phyloP scores from a whole-genome alignment of 2,329 filamentous ascomycete species.

The Pseudogymnoascus sp. region DNA sequence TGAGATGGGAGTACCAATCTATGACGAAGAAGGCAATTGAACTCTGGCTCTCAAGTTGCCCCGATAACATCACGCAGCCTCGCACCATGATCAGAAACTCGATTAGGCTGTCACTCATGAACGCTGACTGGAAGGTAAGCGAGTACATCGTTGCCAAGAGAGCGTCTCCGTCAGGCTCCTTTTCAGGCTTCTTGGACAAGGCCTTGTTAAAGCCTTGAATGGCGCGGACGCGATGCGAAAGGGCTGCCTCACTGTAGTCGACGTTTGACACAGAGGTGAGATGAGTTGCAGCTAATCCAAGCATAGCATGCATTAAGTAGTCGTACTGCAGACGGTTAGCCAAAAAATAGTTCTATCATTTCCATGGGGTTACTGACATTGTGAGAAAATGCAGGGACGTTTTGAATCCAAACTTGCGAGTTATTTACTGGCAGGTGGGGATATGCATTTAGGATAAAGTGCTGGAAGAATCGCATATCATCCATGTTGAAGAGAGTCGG shows the following conservation, averaged over 20 bases:
- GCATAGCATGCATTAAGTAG: constrained; percentile 64
- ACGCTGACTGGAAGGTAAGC: constrained; percentile 51
- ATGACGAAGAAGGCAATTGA: constrained; percentile 45
- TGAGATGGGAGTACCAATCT: constrained; percentile 35
- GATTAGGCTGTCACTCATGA: constrained; percentile 50
- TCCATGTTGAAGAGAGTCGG: constrained; percentile 53
- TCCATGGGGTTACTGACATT: constrained; percentile 40
- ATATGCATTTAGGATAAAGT: constrained; percentile 55
- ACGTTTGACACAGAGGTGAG: constrained; percentile 43
- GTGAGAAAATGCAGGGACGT: constrained; percentile 60
- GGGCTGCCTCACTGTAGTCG: constrained; percentile 37
- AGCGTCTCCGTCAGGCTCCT: constrained; percentile 50
- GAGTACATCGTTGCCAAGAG: constrained; percentile 53
- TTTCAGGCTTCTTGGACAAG: constrained; percentile 36
- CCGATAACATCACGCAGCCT: constrained; percentile 47
- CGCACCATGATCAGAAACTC: constrained; percentile 56
- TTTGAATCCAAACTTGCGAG: constrained; percentile 59
- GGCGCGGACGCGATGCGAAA: constrained; percentile 58
- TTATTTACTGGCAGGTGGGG: constrained; percentile 59
- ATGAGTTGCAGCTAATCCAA: constrained; percentile 61
- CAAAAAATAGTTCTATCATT: background rate
- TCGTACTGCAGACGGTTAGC: constrained; percentile 41
- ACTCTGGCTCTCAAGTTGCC: constrained; percentile 46
- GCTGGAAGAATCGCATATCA: constrained; percentile 64
- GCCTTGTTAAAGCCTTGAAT: constrained; percentile 54